Percentiles rank a stretch among this genome's conserved stretches.
Evolutionary conservation across 441 rosid species (phyloP).

Genomic region (Syzygium malaccense): DNA sequence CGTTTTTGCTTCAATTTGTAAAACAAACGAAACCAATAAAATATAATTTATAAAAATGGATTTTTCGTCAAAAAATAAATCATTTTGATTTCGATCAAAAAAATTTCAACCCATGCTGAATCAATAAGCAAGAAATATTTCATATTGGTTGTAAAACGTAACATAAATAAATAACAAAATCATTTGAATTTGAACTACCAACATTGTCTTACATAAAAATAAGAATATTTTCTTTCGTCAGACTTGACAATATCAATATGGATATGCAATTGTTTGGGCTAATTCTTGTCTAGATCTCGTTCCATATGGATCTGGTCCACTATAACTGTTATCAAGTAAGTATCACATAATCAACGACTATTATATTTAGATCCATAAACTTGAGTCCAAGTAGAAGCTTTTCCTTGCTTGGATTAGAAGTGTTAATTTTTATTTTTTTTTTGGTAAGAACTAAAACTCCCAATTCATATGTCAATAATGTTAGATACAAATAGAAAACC

Average conservation of each 20-base stretch:
- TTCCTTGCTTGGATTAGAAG: background rate
- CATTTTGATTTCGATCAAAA: background rate
- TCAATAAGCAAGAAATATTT: background rate
- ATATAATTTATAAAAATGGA: background rate
- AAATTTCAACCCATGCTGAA: background rate
- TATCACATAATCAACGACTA: background rate
- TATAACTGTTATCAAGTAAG: background rate
- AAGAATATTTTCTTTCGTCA: background rate
- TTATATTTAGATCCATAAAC: background rate
- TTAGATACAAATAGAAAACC: background rate
- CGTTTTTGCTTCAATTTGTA: background rate
- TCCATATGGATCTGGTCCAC: background rate
- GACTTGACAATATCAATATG: background rate
- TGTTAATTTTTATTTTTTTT: background rate
- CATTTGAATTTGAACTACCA: background rate
- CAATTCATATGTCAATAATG: background rate
- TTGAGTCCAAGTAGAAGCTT: background rate
- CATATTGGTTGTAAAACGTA: background rate
- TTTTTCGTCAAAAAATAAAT: background rate
- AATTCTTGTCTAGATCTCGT: background rate
- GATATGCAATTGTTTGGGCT: background rate
- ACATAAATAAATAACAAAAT: background rate
- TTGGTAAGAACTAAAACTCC: background rate
- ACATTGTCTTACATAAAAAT: background rate
- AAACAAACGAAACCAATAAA: background rate